These are phyloP conservation scores for Tricharina praecox DNA, from an alignment of 495 filamentous ascomycete genomes.

Conservation along the genomic window DNA sequence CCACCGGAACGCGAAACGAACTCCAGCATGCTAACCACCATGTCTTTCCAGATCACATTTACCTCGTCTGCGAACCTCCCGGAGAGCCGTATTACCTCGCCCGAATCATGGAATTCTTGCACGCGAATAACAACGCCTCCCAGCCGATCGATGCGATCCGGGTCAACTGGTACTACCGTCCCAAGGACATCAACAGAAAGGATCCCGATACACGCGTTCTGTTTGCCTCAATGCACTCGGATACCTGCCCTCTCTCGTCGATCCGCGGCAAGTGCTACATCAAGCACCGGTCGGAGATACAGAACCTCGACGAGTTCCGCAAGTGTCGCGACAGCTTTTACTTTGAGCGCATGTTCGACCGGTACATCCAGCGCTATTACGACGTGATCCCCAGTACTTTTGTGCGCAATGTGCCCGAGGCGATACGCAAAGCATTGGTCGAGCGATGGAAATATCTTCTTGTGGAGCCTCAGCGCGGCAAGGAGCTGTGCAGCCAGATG, in stretches of 20 bases:
- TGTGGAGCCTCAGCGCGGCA: slow-evolving; percentile 75
- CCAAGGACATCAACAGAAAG: slow-evolving; percentile 85
- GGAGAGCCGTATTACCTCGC: slow-evolving; percentile 96
- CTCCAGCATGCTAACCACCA: neutral
- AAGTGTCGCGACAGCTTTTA: slow-evolving; percentile 74
- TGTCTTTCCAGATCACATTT: slow-evolving; percentile 64
- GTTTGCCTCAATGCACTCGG: slow-evolving; percentile 96
- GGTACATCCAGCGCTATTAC: slow-evolving; percentile 94
- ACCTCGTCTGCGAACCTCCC: slow-evolving; percentile 91
- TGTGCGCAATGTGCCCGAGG: slow-evolving; percentile 88
- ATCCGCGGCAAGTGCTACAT: slow-evolving; percentile 86
- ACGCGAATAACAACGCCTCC: slow-evolving; percentile 51
- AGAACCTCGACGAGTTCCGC: slow-evolving; percentile 66
- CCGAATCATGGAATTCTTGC: slow-evolving; percentile 94
- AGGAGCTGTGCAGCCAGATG: slow-evolving; percentile 89
- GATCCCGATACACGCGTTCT: slow-evolving; percentile 74
- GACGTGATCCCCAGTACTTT: slow-evolving; percentile 82
- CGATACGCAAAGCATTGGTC: slow-evolving; percentile 85
- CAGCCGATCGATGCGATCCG: slow-evolving; percentile 70
- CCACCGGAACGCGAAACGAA: slow-evolving; percentile 1
- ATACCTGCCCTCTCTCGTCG: slow-evolving; percentile 79
- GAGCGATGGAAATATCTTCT: slow-evolving; percentile 91
- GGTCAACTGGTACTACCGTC: slow-evolving; percentile 96
- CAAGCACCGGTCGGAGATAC: slow-evolving; percentile 69
- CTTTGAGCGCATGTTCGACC: slow-evolving; percentile 94